Base-by-base conservation (phyloP, 768 basidiomycete genomes). In the Auricularia sp. region DNA sequence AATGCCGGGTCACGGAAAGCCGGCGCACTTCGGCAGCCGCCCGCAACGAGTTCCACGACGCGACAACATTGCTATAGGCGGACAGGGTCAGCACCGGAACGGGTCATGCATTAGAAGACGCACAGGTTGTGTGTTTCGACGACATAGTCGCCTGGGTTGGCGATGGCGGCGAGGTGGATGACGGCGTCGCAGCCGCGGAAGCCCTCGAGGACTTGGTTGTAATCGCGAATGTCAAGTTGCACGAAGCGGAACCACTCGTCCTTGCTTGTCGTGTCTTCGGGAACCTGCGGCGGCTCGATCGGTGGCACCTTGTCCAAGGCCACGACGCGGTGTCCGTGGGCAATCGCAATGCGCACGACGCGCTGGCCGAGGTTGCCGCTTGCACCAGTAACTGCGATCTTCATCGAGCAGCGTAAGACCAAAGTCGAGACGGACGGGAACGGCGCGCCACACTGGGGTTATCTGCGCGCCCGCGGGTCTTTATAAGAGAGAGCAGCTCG, bases 1-100 rank as follows among this genome's bases (percentile, higher is more conserved):
- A 21, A 16, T 5, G 8, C 47, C 47, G 47, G 47, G 47, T 51
- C 21, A 51, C 47, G 18, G 8, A 18, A 51, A 18, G 47, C 47
- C 47, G 34, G 64, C 71, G 63, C 67, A 84, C 85, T 76, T 88
- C 85, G 60, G 85, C 86, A 63, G 84, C 84, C 5, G 84, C 84
- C n/a, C 84, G 81, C 60, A 88, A 74, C 61, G 86, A 76, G 70
- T 88, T 88, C 84, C 86, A 88, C 21, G 84, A 84, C 54, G 85
- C 77, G n/a, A 86, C 80, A 11, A 87, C 86, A 68, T 87, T 88
- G 62, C 87, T 87, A 67, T 62, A 63, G 34, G 36, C 51, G 10
- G 4, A 6, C 62, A 64, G 60, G 60, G 11, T 34, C 8, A 51
- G 42, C 47, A 35, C 61, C 56, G 65, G 18, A 11, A 61, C 42